These are phyloP conservation scores for Podospora australis DNA, from an alignment of 495 filamentous ascomycete genomes.

Conservation along the genomic window DNA sequence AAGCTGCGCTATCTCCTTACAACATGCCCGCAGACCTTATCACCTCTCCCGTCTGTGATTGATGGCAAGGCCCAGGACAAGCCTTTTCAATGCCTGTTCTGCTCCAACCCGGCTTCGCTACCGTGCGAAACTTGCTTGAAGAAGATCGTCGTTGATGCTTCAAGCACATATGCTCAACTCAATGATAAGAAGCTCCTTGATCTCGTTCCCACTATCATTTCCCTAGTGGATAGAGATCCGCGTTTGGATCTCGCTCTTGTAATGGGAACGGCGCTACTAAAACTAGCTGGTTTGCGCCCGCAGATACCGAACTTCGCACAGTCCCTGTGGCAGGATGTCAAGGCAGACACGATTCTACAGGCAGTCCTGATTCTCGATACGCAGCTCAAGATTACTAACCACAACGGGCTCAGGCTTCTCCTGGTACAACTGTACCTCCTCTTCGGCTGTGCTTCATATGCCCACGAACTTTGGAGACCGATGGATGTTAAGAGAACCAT, in stretches of 20 bases:
- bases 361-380: constrained; percentile 42
- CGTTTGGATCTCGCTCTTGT: constrained; percentile 38
- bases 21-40: constrained; percentile 28
- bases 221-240: constrained; percentile 39
- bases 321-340: constrained; percentile 24
- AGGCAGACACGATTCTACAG: constrained; percentile 35
- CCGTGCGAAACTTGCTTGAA: constrained; percentile 31
- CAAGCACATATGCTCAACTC: constrained; percentile 25
- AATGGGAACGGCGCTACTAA: constrained; percentile 40
- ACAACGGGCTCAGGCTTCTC: constrained; percentile 36
- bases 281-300: constrained; percentile 30
- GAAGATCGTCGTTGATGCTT: constrained; percentile 23
- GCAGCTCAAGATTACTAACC: constrained; percentile 28
- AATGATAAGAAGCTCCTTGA: constrained; percentile 20
- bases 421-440: constrained; percentile 41
- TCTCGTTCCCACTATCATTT: constrained; percentile 19
- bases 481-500: constrained; percentile 46
- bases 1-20: constrained; percentile 28
- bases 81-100: constrained; percentile 26
- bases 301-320: constrained; percentile 8
- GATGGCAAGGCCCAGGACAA: constrained; percentile 18
- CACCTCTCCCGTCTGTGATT: constrained; percentile 14
- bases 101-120: constrained; percentile 12
- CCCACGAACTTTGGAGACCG: constrained; percentile 36
- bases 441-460: constrained; percentile 36